Percentiles rank a stretch among this genome's conserved stretches.
Evolutionary conservation across 805 yeast species (phyloP).

Genomic region (Suhomyces canberraensis): DNA sequence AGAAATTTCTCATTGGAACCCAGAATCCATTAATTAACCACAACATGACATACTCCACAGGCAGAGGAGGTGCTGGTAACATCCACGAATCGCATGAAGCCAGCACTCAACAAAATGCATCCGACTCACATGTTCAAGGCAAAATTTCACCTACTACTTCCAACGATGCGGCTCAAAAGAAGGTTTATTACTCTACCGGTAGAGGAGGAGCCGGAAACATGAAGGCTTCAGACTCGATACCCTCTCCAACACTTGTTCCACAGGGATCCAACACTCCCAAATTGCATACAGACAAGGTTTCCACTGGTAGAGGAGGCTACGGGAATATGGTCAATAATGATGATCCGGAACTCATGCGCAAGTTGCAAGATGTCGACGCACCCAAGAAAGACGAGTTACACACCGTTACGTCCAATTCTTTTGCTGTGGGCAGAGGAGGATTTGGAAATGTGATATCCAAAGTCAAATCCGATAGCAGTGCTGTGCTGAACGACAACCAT

Average conservation of each 20-base stretch:
- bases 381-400: conserved; percentile 31
- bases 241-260: conserved; percentile 54
- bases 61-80: conserved; percentile 41
- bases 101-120: no score
- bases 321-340: conserved; percentile 70
- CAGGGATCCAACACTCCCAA: conserved; percentile 63
- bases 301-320: conserved; percentile 78
- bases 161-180: conserved; percentile 16
- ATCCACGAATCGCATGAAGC: conserved; percentile 12
- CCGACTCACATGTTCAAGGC: not conserved
- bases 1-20: conserved; percentile 3
- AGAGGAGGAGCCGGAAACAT: conserved; percentile 81
- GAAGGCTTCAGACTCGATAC: conserved; percentile 38
- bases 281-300: conserved; percentile 50
- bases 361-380: conserved; percentile 63
- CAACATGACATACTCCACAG: conserved; percentile 30
- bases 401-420: conserved; percentile 45
- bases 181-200: conserved; percentile 58
- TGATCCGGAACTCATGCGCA: conserved; percentile 56
- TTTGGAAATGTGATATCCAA: conserved; percentile 54
- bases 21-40: conserved; percentile 1
- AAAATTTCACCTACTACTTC: conserved; percentile 8
- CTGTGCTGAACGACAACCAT: conserved; percentile 14
- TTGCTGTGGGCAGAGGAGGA: conserved; percentile 62
- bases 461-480: conserved; percentile 24